Percentiles rank a stretch among this genome's conserved stretches.
phyloP scores from a whole-genome alignment of 148 eudicot genomes.

The Chenopodium quinoa region DNA sequence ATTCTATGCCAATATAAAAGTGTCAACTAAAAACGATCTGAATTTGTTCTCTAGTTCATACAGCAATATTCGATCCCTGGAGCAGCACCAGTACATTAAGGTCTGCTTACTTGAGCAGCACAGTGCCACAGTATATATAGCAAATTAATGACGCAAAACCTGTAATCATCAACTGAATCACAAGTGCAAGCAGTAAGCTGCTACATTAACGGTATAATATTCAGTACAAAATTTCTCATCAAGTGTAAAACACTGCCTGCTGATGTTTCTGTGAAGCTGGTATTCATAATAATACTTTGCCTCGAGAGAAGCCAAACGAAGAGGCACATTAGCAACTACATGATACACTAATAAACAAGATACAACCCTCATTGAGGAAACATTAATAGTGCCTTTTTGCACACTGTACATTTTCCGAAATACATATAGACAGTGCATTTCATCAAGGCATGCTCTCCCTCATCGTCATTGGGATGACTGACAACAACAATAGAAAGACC shows the following conservation, averaged over 20 bases:
- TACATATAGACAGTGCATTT: background rate
- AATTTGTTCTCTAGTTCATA: too few relatives aligned
- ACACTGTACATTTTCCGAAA: background rate
- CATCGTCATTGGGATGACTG: background rate
- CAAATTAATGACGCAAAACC: too few relatives aligned
- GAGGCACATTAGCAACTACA: background rate
- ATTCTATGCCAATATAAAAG: too few relatives aligned
- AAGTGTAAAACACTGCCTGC: background rate
- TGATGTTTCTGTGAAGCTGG: background rate
- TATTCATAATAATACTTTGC: too few relatives aligned
- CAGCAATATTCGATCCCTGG: too few relatives aligned
- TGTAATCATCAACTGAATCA: too few relatives aligned
- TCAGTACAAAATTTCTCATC: background rate
- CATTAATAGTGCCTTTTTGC: background rate
- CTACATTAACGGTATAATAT: too few relatives aligned
- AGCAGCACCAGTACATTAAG: too few relatives aligned
- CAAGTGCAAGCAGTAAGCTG: too few relatives aligned
- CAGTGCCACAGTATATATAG: too few relatives aligned
- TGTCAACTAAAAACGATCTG: too few relatives aligned
- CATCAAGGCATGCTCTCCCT: conserved; percentile 1
- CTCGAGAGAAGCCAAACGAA: background rate
- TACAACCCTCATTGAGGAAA: conserved; percentile 13
- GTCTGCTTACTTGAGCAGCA: too few relatives aligned
- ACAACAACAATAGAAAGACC: conserved; percentile 2
- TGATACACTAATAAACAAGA: background rate